phyloP scores from a whole-genome alignment of 2,329 filamentous ascomycete genomes.

The Lizonia empirigonia region DNA sequence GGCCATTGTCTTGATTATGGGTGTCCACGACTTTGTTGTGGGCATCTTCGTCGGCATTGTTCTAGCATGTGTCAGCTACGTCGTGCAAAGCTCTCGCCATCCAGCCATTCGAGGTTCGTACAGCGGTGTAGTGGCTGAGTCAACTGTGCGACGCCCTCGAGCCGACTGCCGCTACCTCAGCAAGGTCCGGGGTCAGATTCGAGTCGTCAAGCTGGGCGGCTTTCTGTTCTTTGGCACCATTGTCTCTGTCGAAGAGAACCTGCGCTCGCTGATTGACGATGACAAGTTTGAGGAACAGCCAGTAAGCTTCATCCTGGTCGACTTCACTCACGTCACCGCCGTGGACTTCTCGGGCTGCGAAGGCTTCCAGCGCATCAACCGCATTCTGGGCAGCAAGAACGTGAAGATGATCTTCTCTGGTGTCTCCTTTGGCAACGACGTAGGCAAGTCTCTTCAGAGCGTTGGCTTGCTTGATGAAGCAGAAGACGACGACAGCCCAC shows the following conservation, averaged over 20 bases:
- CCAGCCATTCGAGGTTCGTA: constrained; percentile 91
- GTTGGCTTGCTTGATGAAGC: constrained; percentile 80
- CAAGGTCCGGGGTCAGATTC: constrained; percentile 84
- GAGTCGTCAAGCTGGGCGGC: constrained; percentile 87
- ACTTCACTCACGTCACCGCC: constrained; percentile 86
- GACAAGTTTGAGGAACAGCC: constrained; percentile 77
- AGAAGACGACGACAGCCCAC: constrained; percentile 65
- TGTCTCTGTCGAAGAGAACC: constrained; percentile 88
- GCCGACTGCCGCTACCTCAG: constrained; percentile 86
- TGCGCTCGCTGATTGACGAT: constrained; percentile 81
- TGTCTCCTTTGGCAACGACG: constrained; percentile 73
- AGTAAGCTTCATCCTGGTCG: constrained; percentile 87
- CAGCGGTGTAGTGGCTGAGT: constrained; percentile 84
- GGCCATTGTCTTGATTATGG: constrained; percentile 93
- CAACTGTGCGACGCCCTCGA: constrained; percentile 88
- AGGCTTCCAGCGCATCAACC: constrained; percentile 89
- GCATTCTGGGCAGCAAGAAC: constrained; percentile 75
- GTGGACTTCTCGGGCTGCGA: constrained; percentile 96
- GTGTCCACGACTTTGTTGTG: constrained; percentile 92
- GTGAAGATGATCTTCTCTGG: constrained; percentile 85
- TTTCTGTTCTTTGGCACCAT: constrained; percentile 99
- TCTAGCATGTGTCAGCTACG: constrained; percentile 86
- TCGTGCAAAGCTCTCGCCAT: constrained; percentile 87
- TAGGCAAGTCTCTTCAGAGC: constrained; percentile 79
- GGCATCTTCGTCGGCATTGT: constrained; percentile 92